Conservation (phyloP, 805 yeast genomes). For the Barnettozyma salicaria region DNA sequence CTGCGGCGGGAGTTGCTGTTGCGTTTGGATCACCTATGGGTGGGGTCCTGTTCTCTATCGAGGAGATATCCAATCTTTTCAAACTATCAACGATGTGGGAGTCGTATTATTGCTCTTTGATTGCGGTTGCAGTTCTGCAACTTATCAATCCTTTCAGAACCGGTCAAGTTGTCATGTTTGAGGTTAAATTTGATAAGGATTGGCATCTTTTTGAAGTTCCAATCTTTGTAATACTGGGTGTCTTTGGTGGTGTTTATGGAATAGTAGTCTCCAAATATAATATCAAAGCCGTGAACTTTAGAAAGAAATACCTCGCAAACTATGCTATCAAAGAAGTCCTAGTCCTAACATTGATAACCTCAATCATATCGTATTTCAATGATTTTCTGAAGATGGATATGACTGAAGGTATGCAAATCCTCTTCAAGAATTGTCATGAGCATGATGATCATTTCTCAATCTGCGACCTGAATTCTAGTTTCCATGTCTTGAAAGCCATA, state of each 20-base stretch:
- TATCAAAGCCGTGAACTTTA: constrained; percentile 65
- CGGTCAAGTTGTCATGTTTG: constrained; percentile 90
- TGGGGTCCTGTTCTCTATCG: constrained; percentile 89
- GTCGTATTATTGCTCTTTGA: constrained; percentile 82
- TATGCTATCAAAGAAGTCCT: constrained; percentile 69
- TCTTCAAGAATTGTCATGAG: constrained; percentile 74
- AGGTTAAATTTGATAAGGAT: constrained; percentile 77
- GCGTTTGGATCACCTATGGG: constrained; percentile 97
- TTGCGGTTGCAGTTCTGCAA: constrained; percentile 78
- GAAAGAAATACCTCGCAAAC: constrained; percentile 56
- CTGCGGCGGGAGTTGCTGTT: constrained; percentile 98
- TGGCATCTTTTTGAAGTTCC: constrained; percentile 90
- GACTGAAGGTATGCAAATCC: constrained; percentile 90
- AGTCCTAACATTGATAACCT: constrained; percentile 59
- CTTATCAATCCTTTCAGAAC: constrained; percentile 86
- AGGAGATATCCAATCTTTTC: constrained; percentile 76
- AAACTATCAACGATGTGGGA: constrained; percentile 82
- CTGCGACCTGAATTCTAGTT: constrained; percentile 32
- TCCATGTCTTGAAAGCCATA: constrained; percentile 33
- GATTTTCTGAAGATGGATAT: constrained; percentile 78
- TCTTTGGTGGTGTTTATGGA: constrained; percentile 91
- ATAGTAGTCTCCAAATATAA: constrained; percentile 70
- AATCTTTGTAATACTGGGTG: constrained; percentile 68
- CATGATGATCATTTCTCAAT: constrained; percentile 35
- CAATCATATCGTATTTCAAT: constrained; percentile 76